Evolutionary conservation across 805 yeast species (phyloP).

Genomic region (Jamesozyma lodderae): DNA sequence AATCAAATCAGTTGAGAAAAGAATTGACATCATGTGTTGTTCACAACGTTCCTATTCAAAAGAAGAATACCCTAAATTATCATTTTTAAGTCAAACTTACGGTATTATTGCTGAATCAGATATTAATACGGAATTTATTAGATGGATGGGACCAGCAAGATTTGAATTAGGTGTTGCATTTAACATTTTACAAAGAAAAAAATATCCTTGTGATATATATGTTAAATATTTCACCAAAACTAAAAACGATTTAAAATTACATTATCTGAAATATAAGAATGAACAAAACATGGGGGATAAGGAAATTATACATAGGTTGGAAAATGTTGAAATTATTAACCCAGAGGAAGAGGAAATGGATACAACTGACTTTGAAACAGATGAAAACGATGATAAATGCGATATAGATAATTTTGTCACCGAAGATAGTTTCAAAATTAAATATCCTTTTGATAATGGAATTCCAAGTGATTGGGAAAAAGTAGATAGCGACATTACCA

Average conservation of each 20-base stretch:
- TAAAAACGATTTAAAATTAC: constrained; percentile 41
- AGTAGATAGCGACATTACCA: constrained; percentile 39
- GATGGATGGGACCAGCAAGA: constrained; percentile 80
- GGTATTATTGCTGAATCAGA: constrained; percentile 93
- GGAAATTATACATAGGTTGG: neutral
- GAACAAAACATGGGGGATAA: neutral
- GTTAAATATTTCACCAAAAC: constrained; percentile 56
- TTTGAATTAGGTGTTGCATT: constrained; percentile 75
- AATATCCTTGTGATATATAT: constrained; percentile 74
- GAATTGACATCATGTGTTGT: constrained; percentile 76
- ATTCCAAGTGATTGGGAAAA: constrained; percentile 65
- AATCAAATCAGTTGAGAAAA: constrained; percentile 57
- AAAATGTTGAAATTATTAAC: constrained; percentile 1
- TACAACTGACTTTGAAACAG: neutral
- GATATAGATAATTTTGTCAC: constrained; percentile 19
- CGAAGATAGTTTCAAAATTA: constrained; percentile 37
- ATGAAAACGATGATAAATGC: constrained; percentile 7
- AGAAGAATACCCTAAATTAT: constrained; percentile 38
- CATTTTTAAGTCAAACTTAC: constrained; percentile 79
- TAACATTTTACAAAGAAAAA: constrained; percentile 47
- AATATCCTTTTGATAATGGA: constrained; percentile 34
- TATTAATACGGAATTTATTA: constrained; percentile 79
- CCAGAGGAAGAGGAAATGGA: constrained; percentile 1
- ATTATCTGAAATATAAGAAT: constrained; percentile 33
- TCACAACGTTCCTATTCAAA: constrained; percentile 40